A percentile compares a stretch with the other conserved stretches of the same genome.
These are phyloP conservation scores for Boletus subcaerulescens DNA, from an alignment of 768 basidiomycete genomes.

Conservation along the genomic window DNA sequence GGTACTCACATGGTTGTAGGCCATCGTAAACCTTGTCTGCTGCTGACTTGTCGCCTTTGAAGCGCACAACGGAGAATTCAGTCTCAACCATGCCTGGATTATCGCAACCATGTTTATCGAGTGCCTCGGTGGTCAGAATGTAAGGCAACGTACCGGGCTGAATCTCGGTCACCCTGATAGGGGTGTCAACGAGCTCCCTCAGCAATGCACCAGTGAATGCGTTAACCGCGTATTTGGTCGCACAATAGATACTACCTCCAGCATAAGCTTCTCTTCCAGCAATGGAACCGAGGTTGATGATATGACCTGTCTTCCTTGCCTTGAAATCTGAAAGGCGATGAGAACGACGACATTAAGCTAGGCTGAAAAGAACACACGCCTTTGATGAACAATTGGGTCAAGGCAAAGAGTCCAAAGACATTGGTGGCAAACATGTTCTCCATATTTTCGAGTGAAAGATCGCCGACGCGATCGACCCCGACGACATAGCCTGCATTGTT, in stretches of 20 bases:
- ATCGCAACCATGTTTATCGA: neutral
- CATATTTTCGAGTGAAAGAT: constrained; percentile 71
- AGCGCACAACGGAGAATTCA: constrained; percentile 90
- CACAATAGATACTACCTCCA: constrained; percentile 90
- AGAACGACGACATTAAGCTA: neutral
- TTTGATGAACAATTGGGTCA: constrained; percentile 73
- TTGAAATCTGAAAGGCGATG: constrained; percentile 61
- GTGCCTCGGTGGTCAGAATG: constrained; percentile 3
- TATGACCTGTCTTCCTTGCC: constrained; percentile 70
- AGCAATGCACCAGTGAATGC: constrained; percentile 83
- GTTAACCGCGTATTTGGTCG: constrained; percentile 83
- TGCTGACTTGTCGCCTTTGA: constrained; percentile 74
- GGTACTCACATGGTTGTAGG: constrained; percentile 70
- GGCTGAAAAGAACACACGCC: constrained; percentile 30
- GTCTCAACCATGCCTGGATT: constrained; percentile 78
- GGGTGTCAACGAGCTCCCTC: constrained; percentile 87
- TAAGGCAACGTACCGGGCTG: constrained; percentile 64
- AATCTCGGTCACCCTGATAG: constrained; percentile 91
- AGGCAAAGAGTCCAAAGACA: constrained; percentile 79
- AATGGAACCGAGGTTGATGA: constrained; percentile 95
- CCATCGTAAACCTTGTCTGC: constrained; percentile 93
- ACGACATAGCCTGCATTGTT: constrained; percentile 90
- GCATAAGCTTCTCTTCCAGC: constrained; percentile 87
- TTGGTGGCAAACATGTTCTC: constrained; percentile 81
- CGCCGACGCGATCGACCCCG: constrained; percentile 84